phyloP scores from a whole-genome alignment of 2,329 filamentous ascomycete species.

The Penicillium brasilianum region DNA sequence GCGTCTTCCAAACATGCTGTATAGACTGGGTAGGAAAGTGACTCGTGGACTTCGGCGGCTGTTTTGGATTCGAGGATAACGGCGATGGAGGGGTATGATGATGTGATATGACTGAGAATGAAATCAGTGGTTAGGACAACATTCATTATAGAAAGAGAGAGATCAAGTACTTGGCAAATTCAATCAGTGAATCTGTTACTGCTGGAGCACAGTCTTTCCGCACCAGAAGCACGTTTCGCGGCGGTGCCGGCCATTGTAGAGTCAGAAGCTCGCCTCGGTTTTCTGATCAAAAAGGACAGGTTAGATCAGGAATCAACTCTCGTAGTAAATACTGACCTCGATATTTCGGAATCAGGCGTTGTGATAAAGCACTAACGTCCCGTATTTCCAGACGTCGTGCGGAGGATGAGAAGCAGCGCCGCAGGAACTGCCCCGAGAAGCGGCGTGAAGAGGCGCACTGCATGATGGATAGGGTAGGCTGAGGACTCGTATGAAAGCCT shows the following conservation, averaged over 20 bases:
- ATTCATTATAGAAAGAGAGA: neutral
- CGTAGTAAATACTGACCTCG: conserved; percentile 50
- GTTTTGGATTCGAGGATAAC: conserved; percentile 81
- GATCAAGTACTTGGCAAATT: conserved; percentile 57
- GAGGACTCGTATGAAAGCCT: neutral
- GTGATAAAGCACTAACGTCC: conserved; percentile 50
- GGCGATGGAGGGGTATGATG: conserved; percentile 79
- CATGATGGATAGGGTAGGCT: conserved; percentile 25
- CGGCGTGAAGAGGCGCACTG: conserved; percentile 23
- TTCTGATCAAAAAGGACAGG: conserved; percentile 47
- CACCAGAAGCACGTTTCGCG: conserved; percentile 70
- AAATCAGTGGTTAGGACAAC: conserved; percentile 49
- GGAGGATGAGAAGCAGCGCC: conserved; percentile 51
- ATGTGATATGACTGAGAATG: conserved; percentile 68
- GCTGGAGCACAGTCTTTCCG: conserved; percentile 66
- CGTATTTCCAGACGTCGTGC: conserved; percentile 49
- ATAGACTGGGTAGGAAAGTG: conserved; percentile 76
- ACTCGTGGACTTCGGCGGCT: conserved; percentile 71
- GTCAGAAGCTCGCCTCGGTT: conserved; percentile 66
- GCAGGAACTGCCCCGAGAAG: conserved; percentile 15
- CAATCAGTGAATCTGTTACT: conserved; percentile 62
- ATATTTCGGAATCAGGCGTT: conserved; percentile 66
- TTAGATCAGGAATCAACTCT: conserved; percentile 36
- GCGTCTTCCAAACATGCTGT: conserved; percentile 44
- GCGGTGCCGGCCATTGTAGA: conserved; percentile 70